Conservation (phyloP, 164 flowering plant genomes). For the Amborella trichopoda region DNA sequence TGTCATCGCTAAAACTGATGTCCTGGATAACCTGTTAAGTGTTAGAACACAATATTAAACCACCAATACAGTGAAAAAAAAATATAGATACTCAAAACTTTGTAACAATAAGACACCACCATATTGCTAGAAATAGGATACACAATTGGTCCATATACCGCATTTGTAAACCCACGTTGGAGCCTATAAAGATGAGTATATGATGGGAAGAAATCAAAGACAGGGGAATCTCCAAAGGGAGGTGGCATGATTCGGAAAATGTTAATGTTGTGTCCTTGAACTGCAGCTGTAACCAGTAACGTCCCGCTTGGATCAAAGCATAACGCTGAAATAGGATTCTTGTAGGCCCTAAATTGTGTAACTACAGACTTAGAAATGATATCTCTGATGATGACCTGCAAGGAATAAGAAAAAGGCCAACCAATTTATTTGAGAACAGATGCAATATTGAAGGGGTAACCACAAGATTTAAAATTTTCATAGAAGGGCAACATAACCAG, state of each 20-base stretch:
- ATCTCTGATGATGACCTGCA: constrained; percentile 72
- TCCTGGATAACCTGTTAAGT: constrained; percentile 64
- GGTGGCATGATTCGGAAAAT: constrained; percentile 38
- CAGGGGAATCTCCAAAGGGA: constrained; percentile 30
- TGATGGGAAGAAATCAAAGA: constrained; percentile 25
- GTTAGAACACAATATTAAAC: too few species aligned
- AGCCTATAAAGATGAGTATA: constrained; percentile 62
- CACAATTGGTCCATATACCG: constrained; percentile 33
- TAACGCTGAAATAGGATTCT: constrained; percentile 66
- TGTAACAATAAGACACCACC: neutral
- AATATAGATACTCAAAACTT: neutral
- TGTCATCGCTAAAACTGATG: constrained; percentile 70
- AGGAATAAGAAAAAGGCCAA: too few species aligned
- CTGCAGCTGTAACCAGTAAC: constrained; percentile 70
- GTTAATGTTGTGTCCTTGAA: constrained; percentile 79
- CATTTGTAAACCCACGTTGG: constrained; percentile 81
- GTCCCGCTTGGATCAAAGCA: constrained; percentile 84
- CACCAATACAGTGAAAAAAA: too few species aligned
- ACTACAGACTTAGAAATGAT: constrained; percentile 44
- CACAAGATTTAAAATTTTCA: too few species aligned
- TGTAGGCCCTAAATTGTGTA: constrained; percentile 75
- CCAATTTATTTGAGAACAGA: too few species aligned
- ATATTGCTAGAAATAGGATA: constrained; percentile 2
- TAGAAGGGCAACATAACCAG: too few species aligned
- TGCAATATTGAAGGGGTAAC: too few species aligned